phyloP scores from a whole-genome alignment of 768 basidiomycete species.

The Leucogyrophana mollusca region DNA sequence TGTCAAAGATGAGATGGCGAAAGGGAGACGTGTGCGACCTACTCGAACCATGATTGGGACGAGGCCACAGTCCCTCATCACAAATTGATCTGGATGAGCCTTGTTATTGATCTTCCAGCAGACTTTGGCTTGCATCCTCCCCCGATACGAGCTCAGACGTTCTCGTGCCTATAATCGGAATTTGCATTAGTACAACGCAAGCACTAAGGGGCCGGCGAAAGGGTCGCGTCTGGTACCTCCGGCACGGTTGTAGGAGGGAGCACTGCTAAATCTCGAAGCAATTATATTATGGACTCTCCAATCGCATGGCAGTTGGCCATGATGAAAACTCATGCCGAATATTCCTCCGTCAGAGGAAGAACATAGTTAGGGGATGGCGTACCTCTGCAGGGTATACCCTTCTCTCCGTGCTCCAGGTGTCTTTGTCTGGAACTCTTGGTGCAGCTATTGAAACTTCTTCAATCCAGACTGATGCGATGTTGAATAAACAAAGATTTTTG shows the following conservation, averaged over 20 bases:
- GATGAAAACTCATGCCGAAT: background rate
- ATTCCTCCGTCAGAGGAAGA: background rate
- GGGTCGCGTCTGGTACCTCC: too few relatives aligned
- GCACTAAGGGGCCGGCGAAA: too few relatives aligned
- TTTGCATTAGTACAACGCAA: too few relatives aligned
- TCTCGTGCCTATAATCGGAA: slow-evolving; percentile 73
- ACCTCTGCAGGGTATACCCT: slow-evolving; percentile 91
- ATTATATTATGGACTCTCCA: too few relatives aligned
- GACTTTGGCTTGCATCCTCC: slow-evolving; percentile 83
- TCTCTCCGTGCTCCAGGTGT: slow-evolving; percentile 69
- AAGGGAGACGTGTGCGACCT: slow-evolving; percentile 31
- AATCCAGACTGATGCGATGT: slow-evolving; percentile 81
- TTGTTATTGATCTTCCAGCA: slow-evolving; percentile 75
- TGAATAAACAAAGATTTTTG: slow-evolving; percentile 7
- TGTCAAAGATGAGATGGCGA: background rate
- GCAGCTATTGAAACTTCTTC: slow-evolving; percentile 79
- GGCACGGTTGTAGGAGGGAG: too few relatives aligned
- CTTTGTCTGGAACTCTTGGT: slow-evolving; percentile 87
- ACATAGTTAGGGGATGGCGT: slow-evolving; percentile 12
- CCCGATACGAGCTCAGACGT: slow-evolving; percentile 88
- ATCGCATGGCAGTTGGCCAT: too few relatives aligned
- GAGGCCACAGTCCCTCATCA: slow-evolving; percentile 83
- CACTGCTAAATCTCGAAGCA: slow-evolving; percentile 3
- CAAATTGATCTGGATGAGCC: slow-evolving; percentile 63
- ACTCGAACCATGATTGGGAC: slow-evolving; percentile 98